A percentile compares a stretch with the other conserved stretches of the same genome.
phyloP scores from a whole-genome alignment of 164 flowering plant genomes.

The Piper betle region DNA sequence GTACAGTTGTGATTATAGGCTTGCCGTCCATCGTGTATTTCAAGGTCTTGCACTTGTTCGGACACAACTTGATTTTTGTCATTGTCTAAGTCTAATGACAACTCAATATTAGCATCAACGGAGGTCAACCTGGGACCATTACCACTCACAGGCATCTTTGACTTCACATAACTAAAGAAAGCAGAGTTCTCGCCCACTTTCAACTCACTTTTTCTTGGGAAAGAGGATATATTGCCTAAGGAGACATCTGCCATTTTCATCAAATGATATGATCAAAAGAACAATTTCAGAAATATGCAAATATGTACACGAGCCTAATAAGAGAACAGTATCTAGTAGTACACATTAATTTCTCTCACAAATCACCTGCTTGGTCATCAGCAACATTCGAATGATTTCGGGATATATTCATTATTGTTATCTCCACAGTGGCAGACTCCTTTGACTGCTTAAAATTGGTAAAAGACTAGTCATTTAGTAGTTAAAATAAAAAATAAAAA shows the following conservation, averaged over 20 bases:
- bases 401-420: slow-evolving; percentile 6
- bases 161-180: slow-evolving; percentile 81
- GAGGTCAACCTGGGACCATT: slow-evolving; percentile 14
- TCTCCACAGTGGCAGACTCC: slow-evolving; percentile 25
- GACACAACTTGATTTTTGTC: slow-evolving; percentile 14
- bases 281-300: too few species aligned
- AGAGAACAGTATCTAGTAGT: neutral
- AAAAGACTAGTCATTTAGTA: neutral
- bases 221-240: slow-evolving; percentile 41
- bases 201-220: slow-evolving; percentile 62
- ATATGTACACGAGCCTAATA: too few species aligned
- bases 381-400: slow-evolving; percentile 36
- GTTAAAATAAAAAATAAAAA: too few species aligned
- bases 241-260: neutral
- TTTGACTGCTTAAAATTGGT: slow-evolving; percentile 21
- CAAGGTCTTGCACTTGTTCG: slow-evolving; percentile 12
- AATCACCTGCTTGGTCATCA: slow-evolving; percentile 32
- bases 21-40: too few species aligned
- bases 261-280: neutral
- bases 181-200: slow-evolving; percentile 92
- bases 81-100: slow-evolving; percentile 11
- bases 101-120: slow-evolving; percentile 21
- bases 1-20: slow-evolving; percentile 18
- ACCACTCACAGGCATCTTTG: slow-evolving; percentile 21
- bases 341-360: neutral